Conservation (phyloP, 1,284 basidiomycete genomes). For the Naganishia albida region DNA sequence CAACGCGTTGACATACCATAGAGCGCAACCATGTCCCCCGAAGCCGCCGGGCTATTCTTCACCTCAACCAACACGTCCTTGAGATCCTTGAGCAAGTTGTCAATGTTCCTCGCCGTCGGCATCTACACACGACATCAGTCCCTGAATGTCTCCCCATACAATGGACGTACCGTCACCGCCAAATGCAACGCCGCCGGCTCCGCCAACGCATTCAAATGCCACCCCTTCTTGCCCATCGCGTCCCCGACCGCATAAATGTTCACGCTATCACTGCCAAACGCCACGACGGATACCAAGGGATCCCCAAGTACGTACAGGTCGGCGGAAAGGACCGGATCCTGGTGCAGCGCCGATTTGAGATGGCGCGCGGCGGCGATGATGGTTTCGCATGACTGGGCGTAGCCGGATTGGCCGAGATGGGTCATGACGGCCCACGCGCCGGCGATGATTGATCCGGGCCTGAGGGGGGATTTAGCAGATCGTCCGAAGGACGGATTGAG, state of each 20-base stretch:
- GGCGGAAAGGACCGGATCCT: slow-evolving; percentile 54
- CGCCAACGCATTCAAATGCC: slow-evolving; percentile 85
- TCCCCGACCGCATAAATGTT: slow-evolving; percentile 84
- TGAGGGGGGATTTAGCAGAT: slow-evolving; percentile 15
- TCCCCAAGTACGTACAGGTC: slow-evolving; percentile 79
- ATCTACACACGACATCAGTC: slow-evolving; percentile 50
- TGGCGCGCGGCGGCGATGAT: slow-evolving; percentile 66
- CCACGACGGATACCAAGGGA: slow-evolving; percentile 86
- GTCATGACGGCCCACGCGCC: slow-evolving; percentile 97
- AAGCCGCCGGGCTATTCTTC: slow-evolving; percentile 60
- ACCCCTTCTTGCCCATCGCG: slow-evolving; percentile 76
- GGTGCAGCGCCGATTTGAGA: slow-evolving; percentile 42
- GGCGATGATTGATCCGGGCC: slow-evolving; percentile 89
- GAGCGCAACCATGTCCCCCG: slow-evolving; percentile 78
- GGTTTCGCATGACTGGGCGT: slow-evolving; percentile 78
- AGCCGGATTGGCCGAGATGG: slow-evolving; percentile 87
- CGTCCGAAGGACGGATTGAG: neutral
- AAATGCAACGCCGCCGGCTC: slow-evolving; percentile 86
- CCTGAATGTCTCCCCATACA: neutral
- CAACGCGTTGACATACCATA: slow-evolving; percentile 66
- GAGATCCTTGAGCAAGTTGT: slow-evolving; percentile 63
- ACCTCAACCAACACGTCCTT: slow-evolving; percentile 72
- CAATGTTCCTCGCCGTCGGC: slow-evolving; percentile 53
- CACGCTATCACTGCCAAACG: slow-evolving; percentile 67
- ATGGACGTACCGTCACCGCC: slow-evolving; percentile 76